A percentile compares a stretch with the other conserved stretches of the same genome.
Evolutionary conservation across 1,284 basidiomycete genomes (phyloP).

Genomic region (Ceratorhiza oryzae-sativae): DNA sequence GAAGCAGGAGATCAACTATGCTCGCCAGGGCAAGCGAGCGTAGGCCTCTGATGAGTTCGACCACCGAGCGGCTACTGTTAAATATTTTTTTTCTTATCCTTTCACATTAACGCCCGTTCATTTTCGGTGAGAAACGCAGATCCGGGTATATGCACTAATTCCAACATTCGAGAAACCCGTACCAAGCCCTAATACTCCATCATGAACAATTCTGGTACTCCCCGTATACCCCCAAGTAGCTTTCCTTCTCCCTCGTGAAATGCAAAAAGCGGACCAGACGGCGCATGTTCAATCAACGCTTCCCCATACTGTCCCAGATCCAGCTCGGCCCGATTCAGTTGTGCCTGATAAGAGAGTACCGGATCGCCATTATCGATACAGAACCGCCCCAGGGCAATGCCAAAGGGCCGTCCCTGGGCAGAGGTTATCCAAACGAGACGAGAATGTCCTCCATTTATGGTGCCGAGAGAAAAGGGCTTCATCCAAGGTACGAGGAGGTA

Average conservation of each 20-base stretch:
- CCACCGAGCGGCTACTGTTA: not conserved
- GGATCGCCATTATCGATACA: constrained; percentile 1
- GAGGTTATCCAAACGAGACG: constrained; percentile 31
- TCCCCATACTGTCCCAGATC: constrained; percentile 24
- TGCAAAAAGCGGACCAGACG: constrained; percentile 14
- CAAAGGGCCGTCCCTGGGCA: not conserved
- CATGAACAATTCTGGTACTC: constrained; percentile 26
- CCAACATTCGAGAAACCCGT: not conserved
- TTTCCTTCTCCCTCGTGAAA: constrained; percentile 34
- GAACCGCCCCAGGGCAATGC: constrained; percentile 19
- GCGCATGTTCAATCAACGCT: not conserved
- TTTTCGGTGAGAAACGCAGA: not conserved
- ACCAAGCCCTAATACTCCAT: constrained; percentile 23
- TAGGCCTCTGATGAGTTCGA: too few relatives aligned
- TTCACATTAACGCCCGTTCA: not conserved
- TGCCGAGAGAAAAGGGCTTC: constrained; percentile 14
- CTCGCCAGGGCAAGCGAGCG: too few relatives aligned
- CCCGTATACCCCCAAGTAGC: constrained; percentile 12
- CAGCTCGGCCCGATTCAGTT: constrained; percentile 4
- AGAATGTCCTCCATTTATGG: constrained; percentile 29
- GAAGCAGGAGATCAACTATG: not conserved
- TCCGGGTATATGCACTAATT: constrained; percentile 5
- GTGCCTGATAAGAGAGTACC: not conserved
- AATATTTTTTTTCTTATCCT: not conserved
- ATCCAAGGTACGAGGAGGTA: constrained; percentile 16